These are phyloP conservation scores for Salvia rosmarinus DNA, from an alignment of 257 asterid genomes.

Conservation along the genomic window DNA sequence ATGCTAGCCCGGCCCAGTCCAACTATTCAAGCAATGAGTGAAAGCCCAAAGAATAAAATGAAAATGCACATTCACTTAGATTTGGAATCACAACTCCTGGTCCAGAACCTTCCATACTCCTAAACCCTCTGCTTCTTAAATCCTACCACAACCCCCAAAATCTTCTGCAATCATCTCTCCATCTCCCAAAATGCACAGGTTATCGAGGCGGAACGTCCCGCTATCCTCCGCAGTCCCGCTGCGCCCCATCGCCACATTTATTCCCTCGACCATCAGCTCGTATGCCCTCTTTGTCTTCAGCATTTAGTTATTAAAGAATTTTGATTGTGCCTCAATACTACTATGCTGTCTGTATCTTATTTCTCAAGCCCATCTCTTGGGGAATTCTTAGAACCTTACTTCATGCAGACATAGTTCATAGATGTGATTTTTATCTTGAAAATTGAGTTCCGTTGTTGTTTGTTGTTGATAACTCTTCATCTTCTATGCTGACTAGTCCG, in stretches of 20 bases:
- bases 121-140: slow-evolving; percentile 48
- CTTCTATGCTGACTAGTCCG: slow-evolving; percentile 48
- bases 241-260: slow-evolving; percentile 55
- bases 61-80: background rate
- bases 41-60: background rate
- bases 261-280: slow-evolving; percentile 43
- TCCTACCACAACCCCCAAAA: slow-evolving; percentile 41
- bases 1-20: no score
- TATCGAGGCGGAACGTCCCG: slow-evolving; percentile 67
- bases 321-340: background rate
- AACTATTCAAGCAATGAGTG: no score
- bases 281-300: slow-evolving; percentile 17
- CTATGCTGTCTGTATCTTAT: background rate
- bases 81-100: background rate
- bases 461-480: slow-evolving; percentile 24
- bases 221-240: slow-evolving; percentile 51
- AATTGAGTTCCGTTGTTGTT: slow-evolving; percentile 8
- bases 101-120: slow-evolving; percentile 57
- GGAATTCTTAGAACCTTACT: background rate
- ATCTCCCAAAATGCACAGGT: slow-evolving; percentile 53
- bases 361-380: background rate
- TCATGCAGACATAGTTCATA: background rate
- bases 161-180: slow-evolving; percentile 9
- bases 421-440: background rate
- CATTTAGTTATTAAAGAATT: background rate